Base-by-base conservation (phyloP, 192 early-diverging fungal species). In the Allomyces macrogynus region DNA sequence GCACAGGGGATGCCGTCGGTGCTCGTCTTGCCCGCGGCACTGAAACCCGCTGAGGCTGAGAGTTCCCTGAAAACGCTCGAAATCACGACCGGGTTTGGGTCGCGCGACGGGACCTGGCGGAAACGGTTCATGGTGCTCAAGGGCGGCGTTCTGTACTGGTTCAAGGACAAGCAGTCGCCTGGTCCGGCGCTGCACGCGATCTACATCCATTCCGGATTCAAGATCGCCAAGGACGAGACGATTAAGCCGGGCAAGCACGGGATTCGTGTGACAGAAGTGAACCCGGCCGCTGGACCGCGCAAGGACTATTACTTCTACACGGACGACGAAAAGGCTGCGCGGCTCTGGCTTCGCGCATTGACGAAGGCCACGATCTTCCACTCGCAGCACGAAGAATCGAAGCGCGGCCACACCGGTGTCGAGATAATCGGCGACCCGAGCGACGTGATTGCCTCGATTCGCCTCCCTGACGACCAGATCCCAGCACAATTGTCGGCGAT, bases 71-170 rank as follows among this genome's bases (percentile, higher is more conserved):
- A 57, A 57, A 57, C 49, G 16, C 49, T 57, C 16, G 49, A 57
- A n/a, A 57, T 20, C 20, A n/a, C 20, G 49, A 20, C 49, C 2
- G 49, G 49, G 1, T 57, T 20, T 16, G 49, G 49, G 16, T 43
- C 24, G 16, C 14, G 49, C 4, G 40, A 42, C 11, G 44, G 49
- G n/a, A 10, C 23, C 1, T 73, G 66, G 66, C 70, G 70, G 69
- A 64, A 62, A 42, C 69, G 72, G 65, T 73, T 62, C 62, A 70
- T 69, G 64, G 64, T 73, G 54, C 23, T 73, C 26, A 32, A 68
- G 18, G 62, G 23, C 1, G 69, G 42, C 1, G 23, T 24, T 25
- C 32, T 73, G 24, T 67, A 61, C 54, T 57, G 70, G 26, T 61
- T 67, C 43, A 73, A 73, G 49, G 49, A 57, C 16, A 57, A 57